Base-by-base conservation (phyloP, 768 basidiomycete species). In the Bullera alba region DNA sequence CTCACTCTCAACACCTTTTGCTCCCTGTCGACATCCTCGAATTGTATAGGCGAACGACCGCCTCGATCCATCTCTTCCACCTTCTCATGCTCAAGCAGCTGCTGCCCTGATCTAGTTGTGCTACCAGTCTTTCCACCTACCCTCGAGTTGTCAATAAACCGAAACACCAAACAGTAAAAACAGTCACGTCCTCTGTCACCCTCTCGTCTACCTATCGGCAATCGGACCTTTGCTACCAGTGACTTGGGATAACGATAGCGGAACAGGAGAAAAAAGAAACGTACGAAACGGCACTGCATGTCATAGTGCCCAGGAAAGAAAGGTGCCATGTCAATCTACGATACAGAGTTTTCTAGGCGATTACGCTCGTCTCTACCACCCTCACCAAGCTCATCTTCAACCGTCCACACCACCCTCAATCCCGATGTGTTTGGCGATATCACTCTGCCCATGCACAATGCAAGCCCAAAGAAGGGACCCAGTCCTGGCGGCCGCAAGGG, bases 381-480 rank as follows among this genome's bases (percentile, higher is more conserved):
- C 29, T 50, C 52, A 4, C 48, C 56, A 4, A 36, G 29, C 2
- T 47, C 53, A 6, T 21, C 42, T 6, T 43, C 42, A 26, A 21
- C 14, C 7, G n/a, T n/a, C n/a, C 28, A 43, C 21, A 6, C 42
- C 6, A 6, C 28, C 32, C 27, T 7, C 22, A 16, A 45, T 28
- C 48, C 37, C 25, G 62, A 67, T 48, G 62, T 67, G 3, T 62
- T 62, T 44, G 65, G 60, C 14, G 58, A 61, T 46, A 60, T 64
- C 25, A 54, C 56, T 2, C 12, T 52, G 35, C 53, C 61, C 26
- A 43, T 53, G 36, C 12, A 53, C 21, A 52, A 42, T 28, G 53
- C 38, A 1, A 54, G 46, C 48, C 53, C 55, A 1, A 43, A 54
- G 23, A 48, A 23, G 12, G 46, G 36, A 8, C 14, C 38, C 30